Percentiles rank a stretch among this genome's conserved stretches.
These are phyloP conservation scores for Aegilops umbellulata DNA, from an alignment of 176 grass and related monocot genomes.

Conservation along the genomic window DNA sequence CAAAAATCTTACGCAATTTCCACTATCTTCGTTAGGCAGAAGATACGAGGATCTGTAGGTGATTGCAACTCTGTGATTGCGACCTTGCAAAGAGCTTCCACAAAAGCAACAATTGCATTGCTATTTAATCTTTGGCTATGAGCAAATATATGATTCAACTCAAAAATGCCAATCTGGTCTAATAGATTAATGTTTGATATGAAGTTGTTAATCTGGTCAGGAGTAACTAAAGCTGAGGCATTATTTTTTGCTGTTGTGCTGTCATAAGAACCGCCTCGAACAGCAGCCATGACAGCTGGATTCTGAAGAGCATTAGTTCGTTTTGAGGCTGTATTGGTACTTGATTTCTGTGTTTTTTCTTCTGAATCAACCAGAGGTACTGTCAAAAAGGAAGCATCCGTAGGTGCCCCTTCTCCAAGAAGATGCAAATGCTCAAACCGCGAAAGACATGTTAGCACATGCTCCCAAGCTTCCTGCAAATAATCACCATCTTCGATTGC, in stretches of 20 bases:
- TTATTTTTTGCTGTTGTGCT: constrained; percentile 67
- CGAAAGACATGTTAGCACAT: constrained; percentile 96
- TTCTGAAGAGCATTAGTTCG: constrained; percentile 83
- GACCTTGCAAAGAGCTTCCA: constrained; percentile 97
- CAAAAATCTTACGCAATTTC: constrained; percentile 94
- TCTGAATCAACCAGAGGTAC: constrained; percentile 55
- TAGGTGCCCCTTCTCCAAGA: constrained; percentile 88
- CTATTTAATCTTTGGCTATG: constrained; percentile 96
- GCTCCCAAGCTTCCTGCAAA: constrained; percentile 96
- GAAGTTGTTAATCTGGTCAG: constrained; percentile 94
- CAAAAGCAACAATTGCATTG: constrained; percentile 99
- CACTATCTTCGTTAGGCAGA: constrained; percentile 98
- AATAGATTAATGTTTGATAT: constrained; percentile 95
- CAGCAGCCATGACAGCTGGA: constrained; percentile 87
- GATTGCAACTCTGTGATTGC: constrained; percentile 88
- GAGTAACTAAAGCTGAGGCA: constrained; percentile 61
- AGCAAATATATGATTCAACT: constrained; percentile 99
- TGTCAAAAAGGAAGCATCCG: constrained; percentile 95
- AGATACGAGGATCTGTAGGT: constrained; percentile 92
- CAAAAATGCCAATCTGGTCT: constrained; percentile 96
- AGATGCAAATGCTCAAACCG: constrained; percentile 96
- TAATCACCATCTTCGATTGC: constrained; percentile 98
- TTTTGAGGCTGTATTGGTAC: constrained; percentile 46
- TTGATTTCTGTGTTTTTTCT: constrained; percentile 49
- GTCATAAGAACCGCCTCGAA: constrained; percentile 98